phyloP scores from a whole-genome alignment of 352 stramenopile genomes.

The Phytophthora syringae region DNA sequence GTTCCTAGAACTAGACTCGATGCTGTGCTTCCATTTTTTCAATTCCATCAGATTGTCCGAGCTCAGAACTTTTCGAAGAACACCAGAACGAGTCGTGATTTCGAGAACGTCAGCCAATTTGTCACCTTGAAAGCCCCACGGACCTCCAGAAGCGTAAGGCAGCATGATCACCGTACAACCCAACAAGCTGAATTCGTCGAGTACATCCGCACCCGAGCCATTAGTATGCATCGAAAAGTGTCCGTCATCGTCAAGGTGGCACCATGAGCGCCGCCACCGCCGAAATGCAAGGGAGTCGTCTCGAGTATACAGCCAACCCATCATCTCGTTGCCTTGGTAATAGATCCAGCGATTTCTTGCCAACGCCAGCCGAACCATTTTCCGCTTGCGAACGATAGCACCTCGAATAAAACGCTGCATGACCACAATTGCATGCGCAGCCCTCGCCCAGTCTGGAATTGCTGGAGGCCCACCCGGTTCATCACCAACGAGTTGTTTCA shows the following conservation, averaged over 20 bases:
- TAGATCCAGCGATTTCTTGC: conserved; percentile 63
- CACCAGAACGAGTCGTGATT: conserved; percentile 54
- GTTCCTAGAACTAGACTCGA: conserved; percentile 62
- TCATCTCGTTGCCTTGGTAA: conserved; percentile 65
- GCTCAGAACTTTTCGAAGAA: conserved; percentile 69
- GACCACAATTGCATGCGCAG: conserved; percentile 75
- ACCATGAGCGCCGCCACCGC: conserved; percentile 85
- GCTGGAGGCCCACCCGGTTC: conserved; percentile 45
- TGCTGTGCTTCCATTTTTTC: conserved; percentile 75
- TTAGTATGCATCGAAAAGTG: conserved; percentile 78
- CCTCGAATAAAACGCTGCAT: conserved; percentile 86
- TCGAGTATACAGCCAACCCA: conserved; percentile 85
- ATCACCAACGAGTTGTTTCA: conserved; percentile 82
- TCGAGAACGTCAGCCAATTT: conserved; percentile 57
- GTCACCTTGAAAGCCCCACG: conserved; percentile 41
- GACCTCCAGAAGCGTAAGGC: conserved; percentile 53
- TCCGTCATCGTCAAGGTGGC: conserved; percentile 73
- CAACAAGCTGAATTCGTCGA: conserved; percentile 71
- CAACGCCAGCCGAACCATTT: conserved; percentile 67
- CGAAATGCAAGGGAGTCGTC: conserved; percentile 87
- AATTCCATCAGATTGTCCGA: conserved; percentile 63
- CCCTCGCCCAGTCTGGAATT: conserved; percentile 74
- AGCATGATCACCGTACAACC: conserved; percentile 76
- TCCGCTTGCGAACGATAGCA: conserved; percentile 68
- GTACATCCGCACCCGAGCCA: conserved; percentile 63